Percentiles rank a stretch among this genome's conserved stretches.
Evolutionary conservation across 169 alveolate species (phyloP).

Genomic region (Eimeria maxima): DNA sequence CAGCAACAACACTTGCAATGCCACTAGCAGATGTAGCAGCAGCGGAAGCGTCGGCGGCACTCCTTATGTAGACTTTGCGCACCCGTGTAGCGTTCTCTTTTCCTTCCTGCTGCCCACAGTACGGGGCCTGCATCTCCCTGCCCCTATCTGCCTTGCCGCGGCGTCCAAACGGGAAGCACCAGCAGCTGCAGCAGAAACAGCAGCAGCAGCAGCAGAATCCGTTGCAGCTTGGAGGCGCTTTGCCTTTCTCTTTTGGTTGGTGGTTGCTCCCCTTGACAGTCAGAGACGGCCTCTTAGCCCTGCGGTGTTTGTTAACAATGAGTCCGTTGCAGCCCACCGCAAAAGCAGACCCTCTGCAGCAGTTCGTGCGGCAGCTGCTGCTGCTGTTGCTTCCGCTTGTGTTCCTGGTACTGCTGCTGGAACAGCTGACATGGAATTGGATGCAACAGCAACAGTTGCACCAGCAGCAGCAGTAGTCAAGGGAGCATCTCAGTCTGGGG

Average conservation of each 20-base stretch:
- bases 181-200: background rate
- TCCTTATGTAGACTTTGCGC: constrained; percentile 57
- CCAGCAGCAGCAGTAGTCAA: background rate
- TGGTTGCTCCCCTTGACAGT: constrained; percentile 61
- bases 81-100: constrained; percentile 59
- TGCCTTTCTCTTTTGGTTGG: constrained; percentile 38
- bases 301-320: constrained; percentile 23
- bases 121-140: constrained; percentile 31
- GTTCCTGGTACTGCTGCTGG: too few species aligned
- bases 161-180: background rate
- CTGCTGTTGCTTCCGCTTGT: background rate
- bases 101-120: constrained; percentile 42
- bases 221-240: constrained; percentile 58
- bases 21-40: constrained; percentile 26
- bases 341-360: constrained; percentile 28
- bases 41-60: background rate
- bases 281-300: constrained; percentile 73
- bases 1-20: background rate
- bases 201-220: constrained; percentile 50
- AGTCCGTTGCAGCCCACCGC: constrained; percentile 40
- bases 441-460: background rate
- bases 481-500: background rate
- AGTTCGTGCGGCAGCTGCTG: constrained; percentile 52
- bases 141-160: background rate
- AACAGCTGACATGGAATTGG: background rate